Evolutionary conservation across 371 early-diverging fungal species (phyloP).

Genomic region (Rhizomucor pusillus): DNA sequence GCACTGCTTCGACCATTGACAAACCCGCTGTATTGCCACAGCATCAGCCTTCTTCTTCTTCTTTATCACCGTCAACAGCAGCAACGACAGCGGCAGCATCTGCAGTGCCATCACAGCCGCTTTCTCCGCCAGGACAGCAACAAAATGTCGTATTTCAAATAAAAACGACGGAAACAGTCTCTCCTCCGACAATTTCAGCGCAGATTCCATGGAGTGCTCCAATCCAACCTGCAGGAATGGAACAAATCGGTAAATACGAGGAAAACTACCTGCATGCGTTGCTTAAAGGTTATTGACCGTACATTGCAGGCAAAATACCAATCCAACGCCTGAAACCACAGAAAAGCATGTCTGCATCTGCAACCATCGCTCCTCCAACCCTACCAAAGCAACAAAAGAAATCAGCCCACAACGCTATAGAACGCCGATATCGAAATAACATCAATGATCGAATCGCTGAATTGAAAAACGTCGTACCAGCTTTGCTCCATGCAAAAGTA

Average conservation of each 20-base stretch:
- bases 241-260: background rate
- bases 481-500: constrained; percentile 63
- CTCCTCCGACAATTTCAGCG: background rate
- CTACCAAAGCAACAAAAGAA: constrained; percentile 59
- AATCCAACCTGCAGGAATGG: background rate
- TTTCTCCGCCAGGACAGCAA: constrained; percentile 4
- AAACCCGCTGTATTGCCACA: background rate
- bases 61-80: background rate
- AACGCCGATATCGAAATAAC: constrained; percentile 90
- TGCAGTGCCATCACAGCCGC: background rate
- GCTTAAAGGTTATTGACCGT: background rate
- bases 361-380: constrained; percentile 9
- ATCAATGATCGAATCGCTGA: constrained; percentile 92
- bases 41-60: background rate
- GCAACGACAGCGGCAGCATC: background rate
- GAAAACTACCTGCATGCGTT: background rate
- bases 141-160: constrained; percentile 1
- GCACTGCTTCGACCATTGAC: background rate
- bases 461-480: constrained; percentile 82
- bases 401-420: constrained; percentile 92
- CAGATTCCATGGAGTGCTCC: background rate
- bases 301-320: constrained; percentile 32
- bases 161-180: constrained; percentile 6
- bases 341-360: constrained; percentile 6
- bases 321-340: constrained; percentile 36